Evolutionary conservation across 2,329 filamentous ascomycete species (phyloP).

Genomic region (Elsinoe ampelina): DNA sequence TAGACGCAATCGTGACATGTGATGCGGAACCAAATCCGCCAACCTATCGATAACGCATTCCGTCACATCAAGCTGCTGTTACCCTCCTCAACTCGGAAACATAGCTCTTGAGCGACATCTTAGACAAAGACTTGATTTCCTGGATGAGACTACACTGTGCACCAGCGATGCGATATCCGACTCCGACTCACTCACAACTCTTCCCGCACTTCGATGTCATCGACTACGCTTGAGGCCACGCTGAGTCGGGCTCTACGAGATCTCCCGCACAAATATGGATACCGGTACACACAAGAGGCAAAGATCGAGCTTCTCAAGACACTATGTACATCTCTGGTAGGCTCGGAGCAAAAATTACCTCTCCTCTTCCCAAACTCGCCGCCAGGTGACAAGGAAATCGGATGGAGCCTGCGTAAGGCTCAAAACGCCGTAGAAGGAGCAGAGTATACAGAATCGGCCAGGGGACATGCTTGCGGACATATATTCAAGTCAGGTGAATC

Average conservation of each 20-base stretch:
- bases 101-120: too few relatives aligned
- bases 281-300: conserved; percentile 66
- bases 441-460: conserved; percentile 85
- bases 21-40: not conserved
- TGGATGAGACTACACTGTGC: not conserved
- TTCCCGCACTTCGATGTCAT: conserved; percentile 38
- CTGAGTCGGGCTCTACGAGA: conserved; percentile 72
- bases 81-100: not conserved
- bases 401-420: conserved; percentile 70
- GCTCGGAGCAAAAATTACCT: conserved; percentile 62
- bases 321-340: conserved; percentile 80
- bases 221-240: conserved; percentile 5
- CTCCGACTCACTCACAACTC: not conserved
- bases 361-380: conserved; percentile 71
- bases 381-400: conserved; percentile 21
- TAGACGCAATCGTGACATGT: not conserved
- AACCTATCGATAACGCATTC: too few relatives aligned
- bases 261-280: conserved; percentile 62
- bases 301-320: conserved; percentile 62
- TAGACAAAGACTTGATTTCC: not conserved
- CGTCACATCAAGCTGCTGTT: not conserved
- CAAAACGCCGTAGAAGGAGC: conserved; percentile 90
- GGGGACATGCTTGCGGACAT: conserved; percentile 90
- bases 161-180: not conserved
- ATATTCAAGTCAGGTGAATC: conserved; percentile 94